phyloP scores from a whole-genome alignment of 78 protist genomes.

The Dictyostelium purpureum region DNA sequence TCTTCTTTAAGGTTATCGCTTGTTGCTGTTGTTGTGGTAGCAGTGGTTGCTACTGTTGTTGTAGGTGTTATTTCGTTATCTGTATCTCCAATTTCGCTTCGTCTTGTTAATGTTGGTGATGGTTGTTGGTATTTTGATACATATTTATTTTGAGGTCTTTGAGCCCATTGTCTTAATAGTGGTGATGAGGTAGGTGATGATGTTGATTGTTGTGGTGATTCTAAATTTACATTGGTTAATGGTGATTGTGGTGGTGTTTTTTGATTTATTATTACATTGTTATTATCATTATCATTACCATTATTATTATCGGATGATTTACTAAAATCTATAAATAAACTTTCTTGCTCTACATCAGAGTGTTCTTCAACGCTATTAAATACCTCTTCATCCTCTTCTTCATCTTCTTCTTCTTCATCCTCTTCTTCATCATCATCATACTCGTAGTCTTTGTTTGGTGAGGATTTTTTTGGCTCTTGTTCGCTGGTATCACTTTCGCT shows the following conservation, averaged over 20 bases:
- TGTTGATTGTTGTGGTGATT: neutral
- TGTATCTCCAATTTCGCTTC: neutral
- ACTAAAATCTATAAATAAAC: too few relatives aligned
- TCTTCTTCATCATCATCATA: neutral
- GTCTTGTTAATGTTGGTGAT: neutral
- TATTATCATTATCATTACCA: too few relatives aligned
- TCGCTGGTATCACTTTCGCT: constrained; percentile 17
- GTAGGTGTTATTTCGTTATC: neutral
- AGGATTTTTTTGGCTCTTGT: neutral
- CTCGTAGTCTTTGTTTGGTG: neutral
- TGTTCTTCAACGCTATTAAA: constrained; percentile 20
- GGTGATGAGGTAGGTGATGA: constrained; percentile 1
- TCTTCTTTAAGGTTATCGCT: neutral
- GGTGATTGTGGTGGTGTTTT: neutral
- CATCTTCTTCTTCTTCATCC: neutral
- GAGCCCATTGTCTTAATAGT: constrained; percentile 22
- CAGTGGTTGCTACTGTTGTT: neutral
- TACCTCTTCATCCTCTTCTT: neutral
- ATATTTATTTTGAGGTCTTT: constrained; percentile 32
- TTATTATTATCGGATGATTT: too few relatives aligned
- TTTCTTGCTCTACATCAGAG: constrained; percentile 1
- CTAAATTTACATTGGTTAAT: constrained; percentile 6
- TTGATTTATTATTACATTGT: too few relatives aligned
- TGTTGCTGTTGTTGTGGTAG: neutral
- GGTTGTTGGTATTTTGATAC: constrained; percentile 1